Conservation (phyloP, 441 rosid species). For the Adansonia rubrostipa region DNA sequence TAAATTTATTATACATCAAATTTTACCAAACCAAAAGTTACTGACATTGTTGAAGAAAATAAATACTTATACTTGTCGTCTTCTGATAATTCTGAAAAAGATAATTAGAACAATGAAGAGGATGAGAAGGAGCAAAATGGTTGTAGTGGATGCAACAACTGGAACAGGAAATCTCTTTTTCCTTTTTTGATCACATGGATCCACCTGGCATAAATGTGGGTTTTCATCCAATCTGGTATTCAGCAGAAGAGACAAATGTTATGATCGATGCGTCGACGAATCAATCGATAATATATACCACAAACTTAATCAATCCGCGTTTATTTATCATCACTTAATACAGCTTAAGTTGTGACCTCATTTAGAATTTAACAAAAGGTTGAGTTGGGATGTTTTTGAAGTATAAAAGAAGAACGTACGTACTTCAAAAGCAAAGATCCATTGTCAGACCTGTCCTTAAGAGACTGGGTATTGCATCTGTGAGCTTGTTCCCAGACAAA, state of each 20-base stretch:
- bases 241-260: neutral
- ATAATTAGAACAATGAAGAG: neutral
- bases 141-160: neutral
- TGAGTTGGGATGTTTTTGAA: neutral
- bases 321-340: too few relatives aligned
- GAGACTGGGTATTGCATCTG: neutral
- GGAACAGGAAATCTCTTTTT: neutral
- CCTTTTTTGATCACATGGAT: neutral
- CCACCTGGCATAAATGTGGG: neutral
- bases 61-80: neutral
- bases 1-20: too few relatives aligned
- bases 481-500: conserved; percentile 3
- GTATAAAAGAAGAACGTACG: neutral
- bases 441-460: neutral
- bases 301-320: too few relatives aligned
- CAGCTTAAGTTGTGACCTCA: too few relatives aligned
- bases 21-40: too few relatives aligned
- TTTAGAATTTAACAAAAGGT: too few relatives aligned
- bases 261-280: neutral
- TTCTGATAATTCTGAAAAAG: neutral
- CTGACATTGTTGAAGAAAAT: too few relatives aligned
- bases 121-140: neutral
- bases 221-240: neutral
- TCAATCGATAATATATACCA: neutral
- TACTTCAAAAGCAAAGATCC: neutral